phyloP scores from a whole-genome alignment of 768 basidiomycete species.

The Antrodiella citrinella region DNA sequence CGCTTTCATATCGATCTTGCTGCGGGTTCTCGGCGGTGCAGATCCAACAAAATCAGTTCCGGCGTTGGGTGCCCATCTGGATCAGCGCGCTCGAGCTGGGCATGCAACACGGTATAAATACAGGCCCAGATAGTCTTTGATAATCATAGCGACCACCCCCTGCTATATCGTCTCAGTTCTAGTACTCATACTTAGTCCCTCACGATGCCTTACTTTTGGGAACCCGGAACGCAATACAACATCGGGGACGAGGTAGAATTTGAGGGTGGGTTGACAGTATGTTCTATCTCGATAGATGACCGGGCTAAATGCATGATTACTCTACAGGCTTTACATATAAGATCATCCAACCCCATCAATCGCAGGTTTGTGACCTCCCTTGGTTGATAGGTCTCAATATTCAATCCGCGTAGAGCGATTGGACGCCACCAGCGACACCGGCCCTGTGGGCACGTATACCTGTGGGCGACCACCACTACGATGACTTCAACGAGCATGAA shows the following conservation, averaged over 20 bases:
- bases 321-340: slow-evolving; percentile 49
- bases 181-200: background rate
- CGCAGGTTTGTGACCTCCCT: slow-evolving; percentile 38
- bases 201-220: slow-evolving; percentile 43
- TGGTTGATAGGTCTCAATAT: background rate
- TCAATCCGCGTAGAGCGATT: slow-evolving; percentile 40
- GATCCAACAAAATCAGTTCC: background rate
- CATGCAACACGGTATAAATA: too few species aligned
- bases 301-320: background rate
- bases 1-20: background rate
- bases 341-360: slow-evolving; percentile 64
- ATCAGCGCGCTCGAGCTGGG: too few species aligned
- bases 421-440: slow-evolving; percentile 55
- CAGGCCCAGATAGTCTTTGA: too few species aligned
- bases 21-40: background rate
- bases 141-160: background rate
- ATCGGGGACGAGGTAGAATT: slow-evolving; percentile 46
- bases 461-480: slow-evolving; percentile 25
- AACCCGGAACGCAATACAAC: slow-evolving; percentile 56
- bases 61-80: too few species aligned
- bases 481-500: slow-evolving; percentile 19
- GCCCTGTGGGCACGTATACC: slow-evolving; percentile 66
- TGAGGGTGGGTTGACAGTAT: slow-evolving; percentile 31
- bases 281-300: too few species aligned
- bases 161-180: background rate